Base-by-base conservation (phyloP, 2,329 filamentous ascomycete genomes). In the Dothistroma septosporum region DNA sequence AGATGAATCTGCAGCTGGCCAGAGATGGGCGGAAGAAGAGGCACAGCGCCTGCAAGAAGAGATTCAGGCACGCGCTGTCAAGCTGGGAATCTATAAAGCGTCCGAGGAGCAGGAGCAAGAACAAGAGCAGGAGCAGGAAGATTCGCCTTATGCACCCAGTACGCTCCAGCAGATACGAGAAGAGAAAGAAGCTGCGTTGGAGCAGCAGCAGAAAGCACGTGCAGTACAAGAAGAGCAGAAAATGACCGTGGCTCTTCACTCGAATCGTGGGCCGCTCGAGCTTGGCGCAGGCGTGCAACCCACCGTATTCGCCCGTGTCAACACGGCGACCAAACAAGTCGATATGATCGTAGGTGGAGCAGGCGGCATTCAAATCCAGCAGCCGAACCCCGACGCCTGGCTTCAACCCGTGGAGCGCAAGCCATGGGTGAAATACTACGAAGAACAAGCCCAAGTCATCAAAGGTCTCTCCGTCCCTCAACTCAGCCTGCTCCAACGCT, bases 371-470 rank as follows among this genome's bases (percentile, higher is more conserved):
- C 57, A 57, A 8, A 68, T 73, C 52, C 61, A 62, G 14, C 59
- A 53, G 11, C 65, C 65, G 5, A 57, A 57, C 33, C 54, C 61
- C 10, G 67, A 67, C 41, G 70, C 68, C 7, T 72, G 68, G 67
- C 68, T 73, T 2, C 58, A 61, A 46, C 70, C 70, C 10, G 64
- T 68, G 11, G 66, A 73, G 58, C 69, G 70, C 16, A 68, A 71
- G 37, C 65, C 69, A 6, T 75, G 73, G 73, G 69, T 75, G 12
- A 72, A 74, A 44, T 71, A 75, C 62, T 75, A 74, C 60, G 71
- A 73, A 63, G 71, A 75, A 31, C 66, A 70, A 48, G 73, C 74
- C 16, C 61, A 60, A 3, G 67, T 74, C 55, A 71, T 73, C 68
- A 72, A 74, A 56, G 68, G 69, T 22, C 70, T 72, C 48, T 60